phyloP scores from a whole-genome alignment of 768 basidiomycete genomes.

The Crucibulum laeve region DNA sequence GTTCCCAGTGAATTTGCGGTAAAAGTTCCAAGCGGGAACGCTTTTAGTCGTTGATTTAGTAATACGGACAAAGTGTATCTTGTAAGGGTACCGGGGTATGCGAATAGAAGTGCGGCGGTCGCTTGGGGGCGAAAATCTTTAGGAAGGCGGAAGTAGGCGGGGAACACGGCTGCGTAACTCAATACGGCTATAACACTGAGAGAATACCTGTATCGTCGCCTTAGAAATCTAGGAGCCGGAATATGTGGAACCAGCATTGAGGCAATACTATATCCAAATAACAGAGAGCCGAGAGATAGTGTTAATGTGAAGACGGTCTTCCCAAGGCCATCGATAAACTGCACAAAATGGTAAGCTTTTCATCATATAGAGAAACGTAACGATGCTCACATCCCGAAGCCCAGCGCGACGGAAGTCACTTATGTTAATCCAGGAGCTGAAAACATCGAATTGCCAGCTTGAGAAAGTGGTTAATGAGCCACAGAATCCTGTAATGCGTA shows the following conservation, averaged over 20 bases:
- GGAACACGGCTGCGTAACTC: slow-evolving; percentile 70
- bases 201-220: slow-evolving; percentile 39
- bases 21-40: slow-evolving; percentile 78
- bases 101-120: slow-evolving; percentile 84
- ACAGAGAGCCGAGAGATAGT: slow-evolving; percentile 71
- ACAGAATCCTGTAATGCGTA: slow-evolving; percentile 70
- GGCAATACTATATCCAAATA: slow-evolving; percentile 68
- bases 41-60: slow-evolving; percentile 61
- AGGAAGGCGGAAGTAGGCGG: slow-evolving; percentile 75
- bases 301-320: slow-evolving; percentile 77
- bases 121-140: slow-evolving; percentile 67
- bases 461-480: slow-evolving; percentile 97
- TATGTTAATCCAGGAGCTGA: slow-evolving; percentile 78
- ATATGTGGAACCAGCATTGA: slow-evolving; percentile 33
- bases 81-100: slow-evolving; percentile 83
- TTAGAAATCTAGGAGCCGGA: slow-evolving; percentile 29
- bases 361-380: neutral
- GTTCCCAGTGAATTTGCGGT: slow-evolving; percentile 73
- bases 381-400: slow-evolving; percentile 72
- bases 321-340: slow-evolving; percentile 87
- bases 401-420: slow-evolving; percentile 51
- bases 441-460: slow-evolving; percentile 88
- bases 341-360: slow-evolving; percentile 1
- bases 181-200: slow-evolving; percentile 55
- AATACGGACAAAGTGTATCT: slow-evolving; percentile 73